Conservation (phyloP, 2,329 filamentous ascomycete species). For the Penicillium hesseltinei region DNA sequence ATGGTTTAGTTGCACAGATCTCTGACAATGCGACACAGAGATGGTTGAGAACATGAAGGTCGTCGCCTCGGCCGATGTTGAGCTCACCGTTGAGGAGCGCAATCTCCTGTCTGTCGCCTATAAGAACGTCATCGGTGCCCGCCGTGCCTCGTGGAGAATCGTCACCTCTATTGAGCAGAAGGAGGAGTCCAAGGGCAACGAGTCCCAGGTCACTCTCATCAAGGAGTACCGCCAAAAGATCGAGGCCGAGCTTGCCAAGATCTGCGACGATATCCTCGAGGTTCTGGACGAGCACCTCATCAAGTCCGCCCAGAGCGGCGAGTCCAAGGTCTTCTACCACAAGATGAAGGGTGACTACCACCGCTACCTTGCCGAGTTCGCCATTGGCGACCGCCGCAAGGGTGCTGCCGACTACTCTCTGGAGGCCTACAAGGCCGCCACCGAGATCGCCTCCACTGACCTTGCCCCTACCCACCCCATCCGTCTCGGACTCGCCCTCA, state of each 20-base stretch:
- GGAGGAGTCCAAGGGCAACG: constrained; percentile 98
- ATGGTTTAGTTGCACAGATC: background rate
- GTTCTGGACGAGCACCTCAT: constrained; percentile 94
- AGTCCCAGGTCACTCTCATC: constrained; percentile 83
- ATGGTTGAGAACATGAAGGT: constrained; percentile 99
- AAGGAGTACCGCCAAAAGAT: constrained; percentile 99
- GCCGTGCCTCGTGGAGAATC: constrained; percentile 97
- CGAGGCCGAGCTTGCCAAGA: constrained; percentile 91
- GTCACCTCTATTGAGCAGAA: constrained; percentile 99
- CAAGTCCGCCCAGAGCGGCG: constrained; percentile 87
- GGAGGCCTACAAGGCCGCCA: constrained; percentile 94
- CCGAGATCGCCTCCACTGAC: constrained; percentile 84
- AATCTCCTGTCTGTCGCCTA: constrained; percentile 97
- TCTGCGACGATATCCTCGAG: constrained; percentile 95
- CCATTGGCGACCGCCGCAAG: constrained; percentile 91
- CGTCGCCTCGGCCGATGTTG: constrained; percentile 81
- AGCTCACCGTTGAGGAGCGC: constrained; percentile 89
- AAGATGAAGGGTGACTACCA: constrained; percentile 99
- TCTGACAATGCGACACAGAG: constrained; percentile 57
- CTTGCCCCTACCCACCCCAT: constrained; percentile 90
- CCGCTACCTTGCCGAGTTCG: constrained; percentile 97
- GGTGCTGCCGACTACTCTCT: constrained; percentile 88
- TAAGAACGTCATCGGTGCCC: constrained; percentile 97
- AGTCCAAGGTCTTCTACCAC: constrained; percentile 99
- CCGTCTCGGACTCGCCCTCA: constrained; percentile 84